A percentile compares a stretch with the other conserved stretches of the same genome.
These are phyloP conservation scores for Cyanidiococcus yangmingshanensis DNA, from an alignment of 23 red algal species.

Conservation along the genomic window DNA sequence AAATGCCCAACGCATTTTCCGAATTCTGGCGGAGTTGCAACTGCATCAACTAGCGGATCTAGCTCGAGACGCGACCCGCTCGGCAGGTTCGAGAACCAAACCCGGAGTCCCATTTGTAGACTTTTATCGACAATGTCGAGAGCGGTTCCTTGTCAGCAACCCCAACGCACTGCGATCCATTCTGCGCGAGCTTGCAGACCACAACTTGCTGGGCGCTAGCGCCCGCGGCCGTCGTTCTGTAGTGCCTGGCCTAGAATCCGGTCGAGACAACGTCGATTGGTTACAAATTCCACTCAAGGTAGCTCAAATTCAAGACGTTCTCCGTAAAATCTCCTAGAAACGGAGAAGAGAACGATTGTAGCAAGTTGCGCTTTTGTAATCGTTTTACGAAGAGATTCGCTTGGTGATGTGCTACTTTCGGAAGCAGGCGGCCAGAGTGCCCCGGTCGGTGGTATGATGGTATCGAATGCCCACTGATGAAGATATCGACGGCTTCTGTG, in stretches of 20 bases:
- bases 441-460: no score
- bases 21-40: slow-evolving; percentile 47
- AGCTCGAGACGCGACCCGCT: not conserved
- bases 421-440: no score
- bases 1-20: slow-evolving; percentile 56
- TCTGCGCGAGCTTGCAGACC: slow-evolving; percentile 27
- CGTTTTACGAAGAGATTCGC: no score
- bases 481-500: no score
- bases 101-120: not conserved
- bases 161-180: slow-evolving; percentile 15
- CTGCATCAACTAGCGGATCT: not conserved
- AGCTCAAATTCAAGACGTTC: not conserved
- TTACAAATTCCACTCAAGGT: not conserved
- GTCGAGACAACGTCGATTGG: not conserved
- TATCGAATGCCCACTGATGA: no score
- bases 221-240: not conserved
- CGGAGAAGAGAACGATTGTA: no score
- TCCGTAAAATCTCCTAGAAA: not conserved
- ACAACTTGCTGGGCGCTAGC: slow-evolving; percentile 12
- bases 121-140: slow-evolving; percentile 21
- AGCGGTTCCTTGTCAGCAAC: slow-evolving; percentile 31
- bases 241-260: not conserved
- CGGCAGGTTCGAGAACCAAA: not conserved
- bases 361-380: no score
- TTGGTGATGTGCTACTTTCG: no score